A percentile compares a stretch with the other conserved stretches of the same genome.
Conservation (phyloP, 2,329 filamentous ascomycete genomes). For the Juglanconis oblonga region DNA sequence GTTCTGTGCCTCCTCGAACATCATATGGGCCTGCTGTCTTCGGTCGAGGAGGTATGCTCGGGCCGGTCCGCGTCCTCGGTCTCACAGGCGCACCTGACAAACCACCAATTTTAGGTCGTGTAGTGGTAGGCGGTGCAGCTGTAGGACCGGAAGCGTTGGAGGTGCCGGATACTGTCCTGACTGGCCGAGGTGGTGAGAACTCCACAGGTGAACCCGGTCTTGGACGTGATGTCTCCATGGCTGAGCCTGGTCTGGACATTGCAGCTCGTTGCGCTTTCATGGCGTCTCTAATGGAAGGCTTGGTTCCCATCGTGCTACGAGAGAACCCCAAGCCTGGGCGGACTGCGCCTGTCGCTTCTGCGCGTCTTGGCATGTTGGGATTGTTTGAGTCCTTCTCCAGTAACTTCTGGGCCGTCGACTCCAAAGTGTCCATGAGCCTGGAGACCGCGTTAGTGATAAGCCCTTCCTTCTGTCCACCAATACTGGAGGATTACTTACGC, state of each 20-base stretch:
- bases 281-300: constrained; percentile 73
- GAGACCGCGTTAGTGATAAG: constrained; percentile 19
- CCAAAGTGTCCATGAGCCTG: constrained; percentile 76
- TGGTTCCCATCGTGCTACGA: constrained; percentile 58
- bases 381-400: constrained; percentile 83
- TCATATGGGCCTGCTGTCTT: constrained; percentile 67
- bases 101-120: constrained; percentile 42
- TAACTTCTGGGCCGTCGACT: constrained; percentile 73
- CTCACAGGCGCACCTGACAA: constrained; percentile 64
- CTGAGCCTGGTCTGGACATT: constrained; percentile 29
- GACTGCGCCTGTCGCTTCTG: constrained; percentile 40
- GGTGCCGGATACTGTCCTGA: constrained; percentile 35
- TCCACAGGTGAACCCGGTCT: constrained; percentile 64
- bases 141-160: constrained; percentile 32
- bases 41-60: constrained; percentile 56
- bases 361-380: constrained; percentile 63
- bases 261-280: constrained; percentile 76
- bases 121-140: constrained; percentile 28
- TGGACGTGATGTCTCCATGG: constrained; percentile 49
- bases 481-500: constrained; percentile 46
- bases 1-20: constrained; percentile 38
- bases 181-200: constrained; percentile 50
- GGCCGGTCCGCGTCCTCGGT: constrained; percentile 51
- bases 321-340: constrained; percentile 60
- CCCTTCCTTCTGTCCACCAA: background rate